phyloP scores from a whole-genome alignment of 108 stramenopile genomes.

The Pseudonitzschia multiseries region DNA sequence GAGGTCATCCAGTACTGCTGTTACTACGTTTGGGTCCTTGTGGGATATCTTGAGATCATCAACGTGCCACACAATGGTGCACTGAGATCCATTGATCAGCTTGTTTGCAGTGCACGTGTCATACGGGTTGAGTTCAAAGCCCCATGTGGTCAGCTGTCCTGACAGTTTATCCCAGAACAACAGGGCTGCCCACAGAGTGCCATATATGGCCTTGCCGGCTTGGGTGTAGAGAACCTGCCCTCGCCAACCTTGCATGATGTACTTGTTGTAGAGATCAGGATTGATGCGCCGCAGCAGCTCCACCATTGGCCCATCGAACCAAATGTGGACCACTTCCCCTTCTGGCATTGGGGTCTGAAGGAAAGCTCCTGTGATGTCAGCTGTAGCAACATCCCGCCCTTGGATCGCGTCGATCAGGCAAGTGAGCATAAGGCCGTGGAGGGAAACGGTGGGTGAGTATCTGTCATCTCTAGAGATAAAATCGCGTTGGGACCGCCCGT shows the following conservation, averaged over 20 bases:
- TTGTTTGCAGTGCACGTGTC: constrained; percentile 56
- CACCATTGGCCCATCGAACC: neutral
- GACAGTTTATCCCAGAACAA: constrained; percentile 31
- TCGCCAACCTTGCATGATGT: constrained; percentile 24
- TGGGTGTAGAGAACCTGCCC: constrained; percentile 34
- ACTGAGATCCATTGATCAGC: constrained; percentile 13
- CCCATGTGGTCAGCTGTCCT: constrained; percentile 23
- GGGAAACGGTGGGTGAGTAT: too few relatives aligned
- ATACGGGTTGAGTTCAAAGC: constrained; percentile 53
- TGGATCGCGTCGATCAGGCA: constrained; percentile 38
- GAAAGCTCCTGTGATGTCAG: constrained; percentile 45
- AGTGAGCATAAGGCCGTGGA: neutral
- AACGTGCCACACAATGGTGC: constrained; percentile 19
- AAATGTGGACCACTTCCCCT: too few relatives aligned
- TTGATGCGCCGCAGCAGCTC: constrained; percentile 15
- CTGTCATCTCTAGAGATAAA: too few relatives aligned
- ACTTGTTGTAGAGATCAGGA: neutral
- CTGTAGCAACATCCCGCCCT: constrained; percentile 26
- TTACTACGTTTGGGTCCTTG: constrained; percentile 18
- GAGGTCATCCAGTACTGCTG: neutral
- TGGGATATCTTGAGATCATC: constrained; percentile 46
- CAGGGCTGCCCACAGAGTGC: constrained; percentile 37
- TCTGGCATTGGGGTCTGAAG: constrained; percentile 18
- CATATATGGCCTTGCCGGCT: constrained; percentile 46
- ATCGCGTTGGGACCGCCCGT: too few relatives aligned